Percentiles rank a stretch among this genome's conserved stretches.
phyloP scores from a whole-genome alignment of 139 green algal genomes.

The Tetradesmus lagerheimii region DNA sequence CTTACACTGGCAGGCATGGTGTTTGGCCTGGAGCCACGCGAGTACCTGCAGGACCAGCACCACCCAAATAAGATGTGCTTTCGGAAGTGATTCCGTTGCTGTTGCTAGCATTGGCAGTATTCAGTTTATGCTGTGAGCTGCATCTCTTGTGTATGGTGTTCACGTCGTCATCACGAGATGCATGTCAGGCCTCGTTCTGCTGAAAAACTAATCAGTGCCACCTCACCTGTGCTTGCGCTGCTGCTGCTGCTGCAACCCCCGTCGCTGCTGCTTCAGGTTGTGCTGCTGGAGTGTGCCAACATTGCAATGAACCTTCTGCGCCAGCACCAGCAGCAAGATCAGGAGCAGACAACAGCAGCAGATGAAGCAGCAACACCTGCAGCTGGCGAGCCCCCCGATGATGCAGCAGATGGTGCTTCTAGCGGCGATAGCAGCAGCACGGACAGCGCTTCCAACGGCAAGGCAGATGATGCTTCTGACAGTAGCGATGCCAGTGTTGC shows the following conservation, averaged over 20 bases:
- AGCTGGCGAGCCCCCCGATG: background rate
- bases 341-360: background rate
- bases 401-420: background rate
- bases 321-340: background rate
- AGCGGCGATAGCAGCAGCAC: background rate
- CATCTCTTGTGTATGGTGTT: background rate
- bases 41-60: background rate
- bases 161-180: too few species aligned
- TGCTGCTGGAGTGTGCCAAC: slow-evolving; percentile 14
- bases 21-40: background rate
- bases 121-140: background rate
- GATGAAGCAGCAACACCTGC: background rate
- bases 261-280: background rate
- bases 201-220: background rate
- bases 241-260: background rate
- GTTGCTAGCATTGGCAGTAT: background rate
- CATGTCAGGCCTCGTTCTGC: background rate
- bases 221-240: background rate
- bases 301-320: background rate
- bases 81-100: background rate
- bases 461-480: background rate
- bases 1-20: too few species aligned
- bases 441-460: background rate
- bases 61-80: background rate
- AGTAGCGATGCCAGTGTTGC: background rate